Base-by-base conservation (phyloP, 1,139 yeast species). In the Debaryomyces nepalensis region DNA sequence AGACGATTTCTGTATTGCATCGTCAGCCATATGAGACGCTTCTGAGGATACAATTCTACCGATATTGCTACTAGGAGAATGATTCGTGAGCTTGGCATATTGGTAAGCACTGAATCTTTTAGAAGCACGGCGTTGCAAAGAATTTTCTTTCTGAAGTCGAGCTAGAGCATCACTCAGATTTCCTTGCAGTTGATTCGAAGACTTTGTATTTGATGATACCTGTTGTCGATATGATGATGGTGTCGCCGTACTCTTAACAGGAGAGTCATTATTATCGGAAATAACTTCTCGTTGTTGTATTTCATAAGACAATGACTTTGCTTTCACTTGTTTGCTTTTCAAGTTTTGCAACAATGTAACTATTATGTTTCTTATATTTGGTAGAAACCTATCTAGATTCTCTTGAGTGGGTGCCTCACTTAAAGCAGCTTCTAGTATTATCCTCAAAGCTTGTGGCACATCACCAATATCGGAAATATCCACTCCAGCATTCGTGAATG, bases 101-200 rank as follows among this genome's bases (percentile, higher is more conserved):
- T 93, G 98, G 50, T 90, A 93, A 0, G 97, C 97, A 19, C 97
- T 88, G 58, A 86, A 93, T 46, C 99, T 70, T 52, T 89, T 80
- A 0, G 97, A 90, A 0, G 99, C 99, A 47, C 97, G 77, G 50
- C 99, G 76, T 64, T 87, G 96, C 34, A 93, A 66, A 1, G 87
- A 85, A 44, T 86, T 87, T 2, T 91, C 88, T 37, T 84, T 81
- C 54, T 90, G 96, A 15, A 91, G 70, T 51, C 87, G 89, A 0
- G 82, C 73, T 20, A 90, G 68, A 0, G 96, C 90, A 51, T 82
- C 85, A 32, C 53, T 59, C 37, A 20, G 40, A 8, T 27, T 37
- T 18, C 40, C 24, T 24, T 37, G 37, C 20, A 21, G 31, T 24
- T 15, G 26, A 22, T 33, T 26, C 4, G 38, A 9, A 5, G 10